These are phyloP conservation scores for Boletus vermiculosoides DNA, from an alignment of 768 basidiomycete genomes.

Conservation along the genomic window DNA sequence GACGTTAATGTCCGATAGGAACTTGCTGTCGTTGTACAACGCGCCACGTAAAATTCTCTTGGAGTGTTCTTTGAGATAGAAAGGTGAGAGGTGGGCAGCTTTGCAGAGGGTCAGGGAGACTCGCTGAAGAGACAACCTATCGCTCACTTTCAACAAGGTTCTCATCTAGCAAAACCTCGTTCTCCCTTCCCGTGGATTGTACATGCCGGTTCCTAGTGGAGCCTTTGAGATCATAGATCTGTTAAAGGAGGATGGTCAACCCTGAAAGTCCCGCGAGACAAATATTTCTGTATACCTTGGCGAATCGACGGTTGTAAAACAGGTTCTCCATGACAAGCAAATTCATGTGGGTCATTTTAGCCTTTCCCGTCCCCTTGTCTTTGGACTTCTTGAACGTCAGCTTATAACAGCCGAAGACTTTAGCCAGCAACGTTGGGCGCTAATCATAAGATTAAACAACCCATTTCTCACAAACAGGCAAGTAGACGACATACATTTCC, in stretches of 20 bases:
- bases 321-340: conserved; percentile 97
- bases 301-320: conserved; percentile 89
- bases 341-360: conserved; percentile 89
- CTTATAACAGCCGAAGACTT: conserved; percentile 96
- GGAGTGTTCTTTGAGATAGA: conserved; percentile 95
- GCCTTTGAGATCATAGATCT: conserved; percentile 98
- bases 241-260: neutral
- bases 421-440: conserved; percentile 93
- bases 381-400: conserved; percentile 83
- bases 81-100: conserved; percentile 86
- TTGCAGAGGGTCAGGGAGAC: conserved; percentile 11
- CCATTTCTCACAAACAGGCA: neutral
- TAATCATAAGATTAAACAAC: conserved; percentile 31
- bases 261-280: neutral
- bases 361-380: conserved; percentile 58
- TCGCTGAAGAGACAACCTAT: neutral
- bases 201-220: conserved; percentile 93
- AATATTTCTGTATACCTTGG: conserved; percentile 53
- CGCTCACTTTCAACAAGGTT: conserved; percentile 85
- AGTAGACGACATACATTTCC: conserved; percentile 58
- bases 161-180: conserved; percentile 94
- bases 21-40: conserved; percentile 92
- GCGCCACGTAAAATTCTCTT: conserved; percentile 91
- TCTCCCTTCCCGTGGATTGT: conserved; percentile 82
- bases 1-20: conserved; percentile 90